Conservation (phyloP, 2,329 filamentous ascomycete genomes). For the Colletotrichum limetticola region DNA sequence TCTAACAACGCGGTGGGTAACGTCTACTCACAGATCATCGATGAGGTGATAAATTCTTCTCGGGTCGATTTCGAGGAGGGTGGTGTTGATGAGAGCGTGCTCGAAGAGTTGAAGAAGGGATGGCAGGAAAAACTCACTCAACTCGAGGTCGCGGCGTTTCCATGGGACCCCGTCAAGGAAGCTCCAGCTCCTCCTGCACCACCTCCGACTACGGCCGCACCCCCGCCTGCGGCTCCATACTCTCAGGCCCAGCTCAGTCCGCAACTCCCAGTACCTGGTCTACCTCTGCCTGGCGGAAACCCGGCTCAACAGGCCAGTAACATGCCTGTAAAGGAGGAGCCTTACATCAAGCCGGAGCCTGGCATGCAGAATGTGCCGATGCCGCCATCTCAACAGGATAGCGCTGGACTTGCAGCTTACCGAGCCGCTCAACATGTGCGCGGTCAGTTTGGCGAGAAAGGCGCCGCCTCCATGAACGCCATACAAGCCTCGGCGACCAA, state of each 20-base stretch:
- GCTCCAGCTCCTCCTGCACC: conserved; percentile 57
- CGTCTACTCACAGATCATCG: conserved; percentile 83
- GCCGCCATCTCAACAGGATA: conserved; percentile 40
- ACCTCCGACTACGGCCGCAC: conserved; percentile 39
- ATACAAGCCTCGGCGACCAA: conserved; percentile 58
- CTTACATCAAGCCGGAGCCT: conserved; percentile 60
- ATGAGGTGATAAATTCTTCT: conserved; percentile 91
- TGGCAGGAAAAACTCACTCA: conserved; percentile 94
- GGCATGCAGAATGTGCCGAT: conserved; percentile 42
- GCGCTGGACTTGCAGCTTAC: conserved; percentile 55
- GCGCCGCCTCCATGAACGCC: conserved; percentile 74
- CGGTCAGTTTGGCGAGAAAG: conserved; percentile 69
- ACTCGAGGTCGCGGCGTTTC: conserved; percentile 87
- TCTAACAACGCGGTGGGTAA: conserved; percentile 73
- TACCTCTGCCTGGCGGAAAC: conserved; percentile 23
- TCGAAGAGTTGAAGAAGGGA: conserved; percentile 86
- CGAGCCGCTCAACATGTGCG: conserved; percentile 68
- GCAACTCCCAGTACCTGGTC: conserved; percentile 45
- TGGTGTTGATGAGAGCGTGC: conserved; percentile 86
- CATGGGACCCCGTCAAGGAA: conserved; percentile 82
- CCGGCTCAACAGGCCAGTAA: conserved; percentile 55
- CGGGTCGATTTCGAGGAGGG: conserved; percentile 97
- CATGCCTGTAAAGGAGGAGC: conserved; percentile 55
- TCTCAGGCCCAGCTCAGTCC: conserved; percentile 50
- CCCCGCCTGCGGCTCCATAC: conserved; percentile 40